These are phyloP conservation scores for Arthrobotrys megalospora DNA, from an alignment of 2,329 filamentous ascomycete genomes.

Conservation along the genomic window DNA sequence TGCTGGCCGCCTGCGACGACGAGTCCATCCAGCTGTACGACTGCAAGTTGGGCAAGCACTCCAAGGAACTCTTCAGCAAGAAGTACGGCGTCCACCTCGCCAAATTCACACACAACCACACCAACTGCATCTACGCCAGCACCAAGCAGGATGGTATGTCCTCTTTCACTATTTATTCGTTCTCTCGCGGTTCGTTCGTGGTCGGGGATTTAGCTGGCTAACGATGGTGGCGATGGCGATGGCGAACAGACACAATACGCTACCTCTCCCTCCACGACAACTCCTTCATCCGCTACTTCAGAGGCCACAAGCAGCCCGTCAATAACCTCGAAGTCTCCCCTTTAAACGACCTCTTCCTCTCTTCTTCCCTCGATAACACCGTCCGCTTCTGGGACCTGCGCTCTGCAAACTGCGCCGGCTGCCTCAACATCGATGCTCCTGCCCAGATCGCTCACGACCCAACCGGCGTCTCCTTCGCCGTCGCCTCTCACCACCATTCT, in stretches of 20 bases:
- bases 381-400: slow-evolving; percentile 91
- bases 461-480: slow-evolving; percentile 89
- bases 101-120: slow-evolving; percentile 91
- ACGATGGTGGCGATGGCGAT: slow-evolving; percentile 1
- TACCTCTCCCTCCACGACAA: slow-evolving; percentile 96
- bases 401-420: slow-evolving; percentile 83
- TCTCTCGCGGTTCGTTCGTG: background rate
- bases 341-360: slow-evolving; percentile 90
- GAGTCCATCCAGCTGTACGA: slow-evolving; percentile 97
- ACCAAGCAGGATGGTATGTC: slow-evolving; percentile 88
- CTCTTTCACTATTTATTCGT: background rate
- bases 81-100: slow-evolving; percentile 97
- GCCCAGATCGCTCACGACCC: slow-evolving; percentile 92
- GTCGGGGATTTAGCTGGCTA: background rate
- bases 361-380: slow-evolving; percentile 90
- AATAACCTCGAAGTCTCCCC: slow-evolving; percentile 88
- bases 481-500: slow-evolving; percentile 85
- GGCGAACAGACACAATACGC: slow-evolving; percentile 78
- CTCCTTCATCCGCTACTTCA: slow-evolving; percentile 95
- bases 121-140: slow-evolving; percentile 93
- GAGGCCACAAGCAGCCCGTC: slow-evolving; percentile 87
- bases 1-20: slow-evolving; percentile 92
- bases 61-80: slow-evolving; percentile 91
- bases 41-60: slow-evolving; percentile 88
- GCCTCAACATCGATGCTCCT: slow-evolving; percentile 83